Evolutionary conservation across 2,329 filamentous ascomycete species (phyloP), one percentile per base, ranked within the genome.

Genomic region (Verticillium longisporum): DNA sequence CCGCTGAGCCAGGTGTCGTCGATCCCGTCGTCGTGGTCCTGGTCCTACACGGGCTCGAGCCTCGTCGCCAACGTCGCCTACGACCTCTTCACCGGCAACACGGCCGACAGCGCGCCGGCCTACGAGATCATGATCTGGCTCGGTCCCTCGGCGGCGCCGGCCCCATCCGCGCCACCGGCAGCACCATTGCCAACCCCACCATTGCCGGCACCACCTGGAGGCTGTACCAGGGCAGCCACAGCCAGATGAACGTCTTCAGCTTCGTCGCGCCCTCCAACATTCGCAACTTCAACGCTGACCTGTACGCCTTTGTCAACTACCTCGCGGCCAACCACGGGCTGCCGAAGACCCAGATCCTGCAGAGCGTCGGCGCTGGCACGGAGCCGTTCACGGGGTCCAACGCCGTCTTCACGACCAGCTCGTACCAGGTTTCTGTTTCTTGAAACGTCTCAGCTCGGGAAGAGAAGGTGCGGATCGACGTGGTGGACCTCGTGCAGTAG

Each of bases 121-220:
- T 86, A 85, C 70, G 86, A 88, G 73, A 79, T 88, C 70, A 88
- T 88, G 86, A 77, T 88, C 67, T 88, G 86, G 86, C 75, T 87
- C 55, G 80, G 76, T 78, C 80, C 2, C 74, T 84, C 56, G 85
- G 84, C 34, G 83, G 83, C 60, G 84, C 84, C 1, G 81, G 82
- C 0, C 84, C 85, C 41, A 87, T 87, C 60, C 60, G 58, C 55
- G 67, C 71, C 36, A 79, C 74, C 6, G 83, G 83, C 61, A 78
- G 74, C 45, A 66, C 82, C 6, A 76, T 87, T 64, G 83, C 80
- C 3, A 84, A 78, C 1, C 75, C 80, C 13, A 83, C 75, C 13
- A 76, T 88, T 61, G 82, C 71, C 45, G 84, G 83, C 50, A 70
- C 74, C 34, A 72, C 68, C n/a, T 89, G 82, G 80, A 79, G 83